These are phyloP conservation scores for Musa troglodytarum DNA, from an alignment of 176 grass and related monocot genomes.

Conservation along the genomic window DNA sequence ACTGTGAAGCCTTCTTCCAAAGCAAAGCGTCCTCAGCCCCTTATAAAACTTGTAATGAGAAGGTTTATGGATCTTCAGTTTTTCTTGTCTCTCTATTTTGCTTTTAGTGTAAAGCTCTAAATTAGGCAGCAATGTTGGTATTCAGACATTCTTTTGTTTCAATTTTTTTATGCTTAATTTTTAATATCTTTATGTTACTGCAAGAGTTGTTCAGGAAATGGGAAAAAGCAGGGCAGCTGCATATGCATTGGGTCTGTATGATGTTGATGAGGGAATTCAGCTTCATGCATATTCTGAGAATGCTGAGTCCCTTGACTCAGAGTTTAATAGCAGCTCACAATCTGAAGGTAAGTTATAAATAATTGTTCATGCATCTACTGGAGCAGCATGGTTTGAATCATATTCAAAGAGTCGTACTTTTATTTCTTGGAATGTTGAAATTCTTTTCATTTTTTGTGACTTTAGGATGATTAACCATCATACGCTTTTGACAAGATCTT, in stretches of 20 bases:
- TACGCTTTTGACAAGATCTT: neutral
- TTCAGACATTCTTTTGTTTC: neutral
- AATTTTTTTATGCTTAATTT: too few relatives aligned
- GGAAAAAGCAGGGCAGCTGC: slow-evolving; percentile 96
- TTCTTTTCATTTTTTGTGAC: neutral
- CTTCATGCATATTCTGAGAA: slow-evolving; percentile 78
- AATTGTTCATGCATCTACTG: neutral
- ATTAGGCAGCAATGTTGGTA: neutral
- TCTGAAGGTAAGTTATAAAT: slow-evolving; percentile 56
- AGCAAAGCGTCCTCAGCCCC: slow-evolving; percentile 79
- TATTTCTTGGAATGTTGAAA: neutral
- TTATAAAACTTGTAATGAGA: slow-evolving; percentile 95
- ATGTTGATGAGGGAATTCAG: slow-evolving; percentile 44
- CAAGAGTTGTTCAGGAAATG: slow-evolving; percentile 99
- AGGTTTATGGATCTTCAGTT: slow-evolving; percentile 36
- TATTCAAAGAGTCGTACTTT: neutral
- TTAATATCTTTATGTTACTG: too few relatives aligned
- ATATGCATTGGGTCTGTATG: slow-evolving; percentile 83
- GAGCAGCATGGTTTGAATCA: neutral
- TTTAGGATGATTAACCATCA: slow-evolving; percentile 1
- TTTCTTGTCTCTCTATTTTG: slow-evolving; percentile 13
- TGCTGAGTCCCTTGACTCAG: slow-evolving; percentile 70
- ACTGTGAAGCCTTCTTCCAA: slow-evolving; percentile 73
- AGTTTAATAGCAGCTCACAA: slow-evolving; percentile 56
- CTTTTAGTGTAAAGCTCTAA: slow-evolving; percentile 1